Base-by-base conservation (phyloP, 2,329 filamentous ascomycete species). In the Bipolaris bicolor region DNA sequence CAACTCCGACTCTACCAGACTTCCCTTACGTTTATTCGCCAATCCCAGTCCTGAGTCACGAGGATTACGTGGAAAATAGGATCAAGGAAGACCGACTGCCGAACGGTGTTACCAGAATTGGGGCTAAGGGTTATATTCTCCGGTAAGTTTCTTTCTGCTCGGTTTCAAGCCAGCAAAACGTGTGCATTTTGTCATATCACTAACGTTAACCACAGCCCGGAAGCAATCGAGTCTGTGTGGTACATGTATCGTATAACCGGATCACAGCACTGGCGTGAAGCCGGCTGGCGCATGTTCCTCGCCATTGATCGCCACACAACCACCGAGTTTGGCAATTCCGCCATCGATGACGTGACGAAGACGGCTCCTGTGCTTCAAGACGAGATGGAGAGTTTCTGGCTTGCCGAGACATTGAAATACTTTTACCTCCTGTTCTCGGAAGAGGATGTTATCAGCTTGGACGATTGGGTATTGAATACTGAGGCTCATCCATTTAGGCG, bases 221-320 rank as follows among this genome's bases (percentile, higher is more conserved):
- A 94, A 76, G 90, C 90, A 2, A 91, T 94, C 52, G 90, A 94
- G 78, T 90, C 87, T 13, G 85, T 95, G 4, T 94, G 91, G 74
- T 84, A 91, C 70, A 85, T 94, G 80, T 91, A 89, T 73, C 85
- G 90, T 55, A 81, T 91, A 57, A 92, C 89, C 0, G 90, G 89
- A 24, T 85, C 90, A 61, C 64, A 80, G 1, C 78, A 80, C 47
- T 89, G 87, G 82, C 85, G 85, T 69, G 83, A 89, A 56, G 86
- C 86, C 70, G 90, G 88, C 1, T 92, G 90, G 90, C 79, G 80
- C 53, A 92, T 92, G 89, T 92, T 91, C 70, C 72, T 83, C 52
- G 82, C 84, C 7, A 81, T 92, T 33, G 80, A 86, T 55, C 80
- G 81, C 65, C 79, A 85, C 65, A 90, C 89, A 11, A 81, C 81